A percentile compares a stretch with the other conserved stretches of the same genome.
These are phyloP conservation scores for Yamadazyma triangularis DNA, from an alignment of 1,139 yeast species.

Conservation along the genomic window DNA sequence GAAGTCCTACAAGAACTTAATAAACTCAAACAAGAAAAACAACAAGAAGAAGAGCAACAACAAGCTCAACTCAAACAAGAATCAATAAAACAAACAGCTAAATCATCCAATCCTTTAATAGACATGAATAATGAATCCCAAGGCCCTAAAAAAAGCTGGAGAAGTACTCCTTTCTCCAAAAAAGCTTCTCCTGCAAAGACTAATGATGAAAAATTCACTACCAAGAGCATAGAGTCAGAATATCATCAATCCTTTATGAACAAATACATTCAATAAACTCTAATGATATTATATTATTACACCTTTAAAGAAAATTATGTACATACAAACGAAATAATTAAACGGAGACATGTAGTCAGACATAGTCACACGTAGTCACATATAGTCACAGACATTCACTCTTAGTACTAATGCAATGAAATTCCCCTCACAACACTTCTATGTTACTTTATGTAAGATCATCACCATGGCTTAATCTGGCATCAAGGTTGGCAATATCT, in stretches of 20 bases:
- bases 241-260: slow-evolving; percentile 69
- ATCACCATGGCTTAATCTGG: slow-evolving; percentile 36
- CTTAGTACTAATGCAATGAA: slow-evolving; percentile 26
- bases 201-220: slow-evolving; percentile 37
- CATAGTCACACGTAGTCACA: slow-evolving; percentile 18
- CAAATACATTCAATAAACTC: slow-evolving; percentile 49
- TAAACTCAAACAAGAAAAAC: slow-evolving; percentile 41
- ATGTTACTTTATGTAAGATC: slow-evolving; percentile 24
- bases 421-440: slow-evolving; percentile 17
- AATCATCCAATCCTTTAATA: slow-evolving; percentile 38
- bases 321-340: too few relatives aligned
- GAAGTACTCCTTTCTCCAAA: slow-evolving; percentile 46
- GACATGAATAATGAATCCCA: slow-evolving; percentile 2
- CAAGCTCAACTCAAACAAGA: background rate
- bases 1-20: slow-evolving; percentile 51
- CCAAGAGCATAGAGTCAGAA: slow-evolving; percentile 64
- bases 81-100: background rate
- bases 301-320: too few relatives aligned
- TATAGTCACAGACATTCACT: slow-evolving; percentile 30
- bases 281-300: too few relatives aligned
- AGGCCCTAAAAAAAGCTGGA: slow-evolving; percentile 44
- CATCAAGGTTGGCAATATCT: slow-evolving; percentile 57
- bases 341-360: too few relatives aligned
- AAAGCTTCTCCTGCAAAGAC: slow-evolving; percentile 16
- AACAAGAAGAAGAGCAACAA: slow-evolving; percentile 17